Evolutionary conservation across 805 yeast genomes (phyloP).

Genomic region (Myxozyma vanderwaltii): DNA sequence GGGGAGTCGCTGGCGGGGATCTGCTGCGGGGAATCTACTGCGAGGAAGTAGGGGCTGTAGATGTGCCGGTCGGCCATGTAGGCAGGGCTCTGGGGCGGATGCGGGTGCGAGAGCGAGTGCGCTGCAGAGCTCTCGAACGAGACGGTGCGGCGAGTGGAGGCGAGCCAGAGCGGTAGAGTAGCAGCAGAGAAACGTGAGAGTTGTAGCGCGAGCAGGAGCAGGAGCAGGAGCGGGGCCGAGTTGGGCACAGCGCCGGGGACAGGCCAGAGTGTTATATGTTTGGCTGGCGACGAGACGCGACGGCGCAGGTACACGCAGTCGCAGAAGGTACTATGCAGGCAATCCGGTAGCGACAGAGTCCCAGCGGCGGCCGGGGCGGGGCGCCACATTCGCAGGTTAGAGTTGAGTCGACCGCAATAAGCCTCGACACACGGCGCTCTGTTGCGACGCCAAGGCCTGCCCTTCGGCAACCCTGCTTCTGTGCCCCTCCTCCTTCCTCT

Average conservation of each 20-base stretch:
- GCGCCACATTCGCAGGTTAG: neutral
- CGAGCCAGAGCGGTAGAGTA: no score
- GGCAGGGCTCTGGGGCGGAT: neutral
- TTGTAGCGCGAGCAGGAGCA: no score
- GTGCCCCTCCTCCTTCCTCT: no score
- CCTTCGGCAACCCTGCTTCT: no score
- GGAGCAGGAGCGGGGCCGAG: no score
- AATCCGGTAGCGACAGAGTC: slow-evolving; percentile 7
- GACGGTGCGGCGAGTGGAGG: slow-evolving; percentile 1
- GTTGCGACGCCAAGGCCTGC: no score
- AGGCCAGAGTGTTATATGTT: no score
- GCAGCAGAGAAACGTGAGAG: no score
- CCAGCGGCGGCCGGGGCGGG: slow-evolving; percentile 3
- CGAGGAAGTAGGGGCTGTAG: no score
- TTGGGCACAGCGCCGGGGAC: no score
- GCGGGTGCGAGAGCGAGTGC: neutral
- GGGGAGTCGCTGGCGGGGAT: no score
- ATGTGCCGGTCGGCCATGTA: neutral
- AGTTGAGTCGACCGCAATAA: neutral
- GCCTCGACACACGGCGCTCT: neutral
- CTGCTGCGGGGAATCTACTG: neutral
- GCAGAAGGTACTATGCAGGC: neutral
- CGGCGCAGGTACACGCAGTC: neutral
- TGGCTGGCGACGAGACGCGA: no score
- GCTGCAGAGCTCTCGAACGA: neutral